Evolutionary conservation across 208 protist genomes (phyloP).

Genomic region (Borovskyia barvae): DNA sequence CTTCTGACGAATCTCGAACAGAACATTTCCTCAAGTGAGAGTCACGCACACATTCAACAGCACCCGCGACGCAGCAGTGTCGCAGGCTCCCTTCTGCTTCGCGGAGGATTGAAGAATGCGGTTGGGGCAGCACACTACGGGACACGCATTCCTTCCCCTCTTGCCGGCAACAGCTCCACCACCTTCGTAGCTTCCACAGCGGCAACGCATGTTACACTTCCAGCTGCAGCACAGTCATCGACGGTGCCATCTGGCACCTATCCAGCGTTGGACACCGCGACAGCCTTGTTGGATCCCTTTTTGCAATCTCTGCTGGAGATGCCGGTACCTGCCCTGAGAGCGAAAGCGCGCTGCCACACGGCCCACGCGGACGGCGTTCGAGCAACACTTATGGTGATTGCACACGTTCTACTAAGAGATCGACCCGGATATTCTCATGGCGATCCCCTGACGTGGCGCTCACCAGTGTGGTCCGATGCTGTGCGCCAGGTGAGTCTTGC

Average conservation of each 20-base stretch:
- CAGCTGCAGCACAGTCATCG: background rate
- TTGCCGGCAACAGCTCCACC: background rate
- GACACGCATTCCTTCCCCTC: background rate
- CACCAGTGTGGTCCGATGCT: conserved; percentile 53
- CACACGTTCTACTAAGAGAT: conserved; percentile 31
- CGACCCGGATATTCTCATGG: conserved; percentile 12
- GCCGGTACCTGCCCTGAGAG: conserved; percentile 11
- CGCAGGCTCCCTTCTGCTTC: conserved; percentile 19
- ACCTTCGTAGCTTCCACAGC: no score
- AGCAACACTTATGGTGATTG: conserved; percentile 49
- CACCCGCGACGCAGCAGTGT: conserved; percentile 18
- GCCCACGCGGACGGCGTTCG: conserved; percentile 50
- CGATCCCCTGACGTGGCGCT: conserved; percentile 35
- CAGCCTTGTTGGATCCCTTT: conserved; percentile 8
- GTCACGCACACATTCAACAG: conserved; percentile 4
- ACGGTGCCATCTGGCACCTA: background rate
- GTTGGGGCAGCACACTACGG: background rate
- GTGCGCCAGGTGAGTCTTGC: conserved; percentile 54
- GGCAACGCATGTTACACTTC: no score
- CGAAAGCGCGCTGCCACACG: conserved; percentile 53
- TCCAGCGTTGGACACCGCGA: no score
- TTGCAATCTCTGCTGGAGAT: conserved; percentile 18
- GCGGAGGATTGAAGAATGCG: conserved; percentile 10
- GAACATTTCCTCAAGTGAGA: background rate
- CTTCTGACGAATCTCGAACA: conserved; percentile 25